phyloP scores from a whole-genome alignment of 176 grass and related monocot genomes.

The Phoenix roebelenii region DNA sequence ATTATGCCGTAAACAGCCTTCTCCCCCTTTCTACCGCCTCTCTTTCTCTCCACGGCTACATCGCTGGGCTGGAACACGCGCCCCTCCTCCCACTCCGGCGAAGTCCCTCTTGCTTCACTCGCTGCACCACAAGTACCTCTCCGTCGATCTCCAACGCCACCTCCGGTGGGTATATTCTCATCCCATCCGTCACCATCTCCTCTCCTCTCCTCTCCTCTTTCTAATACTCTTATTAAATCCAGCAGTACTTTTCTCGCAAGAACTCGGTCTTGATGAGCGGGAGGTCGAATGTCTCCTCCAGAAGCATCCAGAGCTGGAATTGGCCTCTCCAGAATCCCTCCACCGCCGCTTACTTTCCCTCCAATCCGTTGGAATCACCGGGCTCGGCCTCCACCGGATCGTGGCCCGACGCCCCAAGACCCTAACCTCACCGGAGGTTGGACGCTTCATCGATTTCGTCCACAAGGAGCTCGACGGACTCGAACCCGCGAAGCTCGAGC shows the following conservation, averaged over 20 bases:
- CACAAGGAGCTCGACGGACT: background rate
- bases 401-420: constrained; percentile 8
- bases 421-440: constrained; percentile 6
- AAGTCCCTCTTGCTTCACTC: too few relatives aligned
- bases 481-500: constrained; percentile 9
- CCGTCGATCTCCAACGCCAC: too few relatives aligned
- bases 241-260: background rate
- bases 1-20: too few relatives aligned
- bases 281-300: constrained; percentile 8
- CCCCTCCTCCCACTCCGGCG: too few relatives aligned
- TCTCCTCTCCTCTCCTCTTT: background rate
- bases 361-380: constrained; percentile 1
- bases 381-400: background rate
- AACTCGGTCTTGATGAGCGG: constrained; percentile 13
- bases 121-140: too few relatives aligned
- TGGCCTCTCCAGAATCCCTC: background rate
- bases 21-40: too few relatives aligned
- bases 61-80: too few relatives aligned
- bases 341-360: background rate
- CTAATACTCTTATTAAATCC: background rate
- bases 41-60: too few relatives aligned
- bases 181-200: background rate
- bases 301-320: constrained; percentile 6
- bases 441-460: constrained; percentile 10
- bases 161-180: too few relatives aligned